phyloP scores from a whole-genome alignment of 306 rosid genomes.

The Arachis hypogaea region DNA sequence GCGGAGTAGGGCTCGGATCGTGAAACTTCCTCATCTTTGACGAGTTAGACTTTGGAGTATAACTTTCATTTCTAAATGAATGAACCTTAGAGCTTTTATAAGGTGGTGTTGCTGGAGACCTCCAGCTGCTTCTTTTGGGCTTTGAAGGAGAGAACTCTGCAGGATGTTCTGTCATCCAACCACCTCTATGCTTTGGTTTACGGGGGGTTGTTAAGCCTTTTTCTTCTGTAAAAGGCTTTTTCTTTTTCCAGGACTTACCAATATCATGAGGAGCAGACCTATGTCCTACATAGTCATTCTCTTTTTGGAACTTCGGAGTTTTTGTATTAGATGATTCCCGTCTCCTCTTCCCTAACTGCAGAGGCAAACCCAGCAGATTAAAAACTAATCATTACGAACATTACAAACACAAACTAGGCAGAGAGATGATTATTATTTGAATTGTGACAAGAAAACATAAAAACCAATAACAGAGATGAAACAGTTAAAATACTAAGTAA shows the following conservation, averaged over 20 bases:
- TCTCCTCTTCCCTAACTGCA: slow-evolving; percentile 57
- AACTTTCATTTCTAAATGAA: slow-evolving; percentile 42
- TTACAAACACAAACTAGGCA: slow-evolving; percentile 1
- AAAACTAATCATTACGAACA: slow-evolving; percentile 1
- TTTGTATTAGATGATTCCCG: slow-evolving; percentile 48
- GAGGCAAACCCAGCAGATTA: neutral
- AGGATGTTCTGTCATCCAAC: slow-evolving; percentile 50
- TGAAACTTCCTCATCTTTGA: slow-evolving; percentile 38
- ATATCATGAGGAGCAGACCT: slow-evolving; percentile 65
- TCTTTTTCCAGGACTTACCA: slow-evolving; percentile 51
- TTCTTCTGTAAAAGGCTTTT: slow-evolving; percentile 50
- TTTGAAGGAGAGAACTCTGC: slow-evolving; percentile 51
- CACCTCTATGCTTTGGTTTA: slow-evolving; percentile 49
- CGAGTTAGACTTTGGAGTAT: slow-evolving; percentile 43
- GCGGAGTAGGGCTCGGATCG: slow-evolving; percentile 48
- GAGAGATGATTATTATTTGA: neutral
- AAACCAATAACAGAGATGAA: neutral
- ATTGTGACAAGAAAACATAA: neutral
- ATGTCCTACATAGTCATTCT: slow-evolving; percentile 47
- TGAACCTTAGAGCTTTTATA: slow-evolving; percentile 36
- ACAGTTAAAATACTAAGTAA: neutral
- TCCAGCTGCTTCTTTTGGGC: slow-evolving; percentile 44
- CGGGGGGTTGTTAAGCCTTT: slow-evolving; percentile 35
- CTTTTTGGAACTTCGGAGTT: slow-evolving; percentile 46
- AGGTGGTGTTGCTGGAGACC: slow-evolving; percentile 52